phyloP scores from a whole-genome alignment of 106 monocot species.

The Platanthera zijinensis region DNA sequence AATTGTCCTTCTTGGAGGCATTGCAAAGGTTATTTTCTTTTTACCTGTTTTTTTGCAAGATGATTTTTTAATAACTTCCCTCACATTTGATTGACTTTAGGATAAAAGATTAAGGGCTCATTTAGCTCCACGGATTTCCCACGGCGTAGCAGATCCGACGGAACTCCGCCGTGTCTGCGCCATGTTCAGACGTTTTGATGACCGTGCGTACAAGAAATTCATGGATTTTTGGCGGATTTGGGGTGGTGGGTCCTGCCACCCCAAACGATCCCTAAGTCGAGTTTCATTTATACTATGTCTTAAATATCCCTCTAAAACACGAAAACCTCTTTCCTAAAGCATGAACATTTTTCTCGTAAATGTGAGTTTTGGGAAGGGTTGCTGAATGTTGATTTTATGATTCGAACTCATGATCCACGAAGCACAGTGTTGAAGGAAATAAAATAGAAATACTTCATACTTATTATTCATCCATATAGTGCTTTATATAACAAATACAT shows the following conservation, averaged over 20 bases:
- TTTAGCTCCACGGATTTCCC: too few relatives aligned
- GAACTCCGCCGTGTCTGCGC: too few relatives aligned
- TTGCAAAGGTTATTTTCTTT: conserved; percentile 31
- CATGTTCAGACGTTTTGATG: too few relatives aligned
- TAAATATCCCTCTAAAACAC: background rate
- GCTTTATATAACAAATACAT: too few relatives aligned
- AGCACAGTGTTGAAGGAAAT: background rate
- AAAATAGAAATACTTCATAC: too few relatives aligned
- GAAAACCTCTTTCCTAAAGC: too few relatives aligned
- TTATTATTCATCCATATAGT: too few relatives aligned
- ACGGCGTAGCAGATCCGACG: too few relatives aligned
- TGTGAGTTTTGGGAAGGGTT: background rate
- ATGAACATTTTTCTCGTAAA: background rate
- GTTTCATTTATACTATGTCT: background rate
- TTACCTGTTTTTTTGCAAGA: background rate
- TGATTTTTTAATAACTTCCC: background rate
- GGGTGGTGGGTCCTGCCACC: too few relatives aligned
- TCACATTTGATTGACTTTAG: background rate
- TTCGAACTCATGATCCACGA: background rate
- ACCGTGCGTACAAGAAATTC: too few relatives aligned
- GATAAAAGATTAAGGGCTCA: background rate
- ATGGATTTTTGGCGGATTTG: too few relatives aligned
- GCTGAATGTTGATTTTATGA: background rate
- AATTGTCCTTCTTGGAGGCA: conserved; percentile 40
- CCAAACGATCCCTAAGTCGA: background rate